Evolutionary conservation across 163 green algal genomes (phyloP).

Genomic region (Scenedesmus sp.): DNA sequence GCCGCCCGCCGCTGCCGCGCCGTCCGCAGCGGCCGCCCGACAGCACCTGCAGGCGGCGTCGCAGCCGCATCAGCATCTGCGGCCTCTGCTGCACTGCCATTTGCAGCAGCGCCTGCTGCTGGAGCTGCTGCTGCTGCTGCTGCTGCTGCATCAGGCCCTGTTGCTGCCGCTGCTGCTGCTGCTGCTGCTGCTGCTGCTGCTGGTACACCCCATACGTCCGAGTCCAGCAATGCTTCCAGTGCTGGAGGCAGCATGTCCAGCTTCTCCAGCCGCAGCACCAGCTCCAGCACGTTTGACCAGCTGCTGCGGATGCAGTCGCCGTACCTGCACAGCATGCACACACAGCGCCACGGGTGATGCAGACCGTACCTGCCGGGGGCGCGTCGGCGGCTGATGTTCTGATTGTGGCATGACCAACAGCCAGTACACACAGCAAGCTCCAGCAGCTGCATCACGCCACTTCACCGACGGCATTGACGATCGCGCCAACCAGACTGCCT

Average conservation of each 20-base stretch:
- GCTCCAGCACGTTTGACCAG: constrained; percentile 93
- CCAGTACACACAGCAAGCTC: too few relatives aligned
- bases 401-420: too few relatives aligned
- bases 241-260: constrained; percentile 82
- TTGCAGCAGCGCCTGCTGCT: not conserved
- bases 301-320: constrained; percentile 87
- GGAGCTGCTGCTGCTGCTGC: not conserved
- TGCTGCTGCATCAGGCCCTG: not conserved
- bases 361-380: too few relatives aligned
- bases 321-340: constrained; percentile 68
- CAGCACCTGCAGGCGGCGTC: constrained; percentile 36
- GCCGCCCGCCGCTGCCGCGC: constrained; percentile 35
- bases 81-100: not conserved
- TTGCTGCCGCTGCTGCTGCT: not conserved
- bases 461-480: too few relatives aligned
- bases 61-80: constrained; percentile 19
- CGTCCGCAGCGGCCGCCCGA: constrained; percentile 26
- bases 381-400: too few relatives aligned
- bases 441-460: too few relatives aligned
- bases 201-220: constrained; percentile 46
- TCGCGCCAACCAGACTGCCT: too few relatives aligned
- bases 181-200: not conserved
- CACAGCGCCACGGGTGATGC: not conserved
- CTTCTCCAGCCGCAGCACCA: constrained; percentile 87
- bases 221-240: constrained; percentile 62